phyloP scores from a whole-genome alignment of 1,139 yeast species.

The Yamadazyma sp. region DNA sequence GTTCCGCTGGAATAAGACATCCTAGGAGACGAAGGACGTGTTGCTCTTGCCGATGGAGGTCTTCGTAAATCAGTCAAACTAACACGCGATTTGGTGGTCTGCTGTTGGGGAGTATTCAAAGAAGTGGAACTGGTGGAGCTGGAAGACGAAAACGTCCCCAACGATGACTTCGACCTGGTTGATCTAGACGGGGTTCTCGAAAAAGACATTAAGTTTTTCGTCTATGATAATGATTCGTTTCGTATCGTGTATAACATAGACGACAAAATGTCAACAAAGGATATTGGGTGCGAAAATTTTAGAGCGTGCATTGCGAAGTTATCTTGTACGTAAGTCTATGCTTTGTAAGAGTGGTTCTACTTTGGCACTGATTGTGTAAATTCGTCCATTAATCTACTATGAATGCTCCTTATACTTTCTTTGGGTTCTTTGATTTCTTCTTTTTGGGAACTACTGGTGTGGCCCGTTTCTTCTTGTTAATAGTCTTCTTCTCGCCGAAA shows the following conservation, averaged over 20 bases:
- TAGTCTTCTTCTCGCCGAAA: slow-evolving; percentile 73
- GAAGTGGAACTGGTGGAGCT: slow-evolving; percentile 8
- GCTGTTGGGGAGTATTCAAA: slow-evolving; percentile 16
- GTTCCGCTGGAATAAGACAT: slow-evolving; percentile 7
- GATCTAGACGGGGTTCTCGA: slow-evolving; percentile 15
- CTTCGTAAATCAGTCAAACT: slow-evolving; percentile 22
- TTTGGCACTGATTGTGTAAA: too few relatives aligned
- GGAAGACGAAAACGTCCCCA: slow-evolving; percentile 14
- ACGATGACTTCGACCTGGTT: slow-evolving; percentile 23
- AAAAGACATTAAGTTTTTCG: slow-evolving; percentile 6
- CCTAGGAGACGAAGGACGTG: slow-evolving; percentile 23
- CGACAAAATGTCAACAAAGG: slow-evolving; percentile 5
- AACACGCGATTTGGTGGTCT: slow-evolving; percentile 18
- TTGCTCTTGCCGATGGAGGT: slow-evolving; percentile 26
- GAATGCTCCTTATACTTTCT: neutral
- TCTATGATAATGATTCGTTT: neutral
- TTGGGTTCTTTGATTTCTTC: slow-evolving; percentile 1
- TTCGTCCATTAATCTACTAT: too few relatives aligned
- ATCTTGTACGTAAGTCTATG: too few relatives aligned
- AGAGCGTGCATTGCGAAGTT: neutral
- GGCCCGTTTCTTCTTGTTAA: slow-evolving; percentile 46
- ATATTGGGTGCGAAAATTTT: neutral
- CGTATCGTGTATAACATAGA: neutral
- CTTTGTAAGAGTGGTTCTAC: too few relatives aligned
- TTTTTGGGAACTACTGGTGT: slow-evolving; percentile 3